A percentile compares a stretch with the other conserved stretches of the same genome.
phyloP scores from a whole-genome alignment of 345 rosid genomes.

The Rhodamnia rubescens region DNA sequence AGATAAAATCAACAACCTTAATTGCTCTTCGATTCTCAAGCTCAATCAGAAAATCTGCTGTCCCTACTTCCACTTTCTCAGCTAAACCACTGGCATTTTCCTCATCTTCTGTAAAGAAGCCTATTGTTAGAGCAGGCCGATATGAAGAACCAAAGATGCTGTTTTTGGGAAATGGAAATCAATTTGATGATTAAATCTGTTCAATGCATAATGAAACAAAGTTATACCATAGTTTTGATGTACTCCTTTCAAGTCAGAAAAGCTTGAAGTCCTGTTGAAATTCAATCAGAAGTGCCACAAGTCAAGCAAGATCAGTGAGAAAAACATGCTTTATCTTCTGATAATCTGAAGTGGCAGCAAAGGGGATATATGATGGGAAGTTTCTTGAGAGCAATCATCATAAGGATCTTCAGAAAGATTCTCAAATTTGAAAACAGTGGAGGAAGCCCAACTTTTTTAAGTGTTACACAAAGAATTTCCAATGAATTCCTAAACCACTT shows the following conservation, averaged over 20 bases:
- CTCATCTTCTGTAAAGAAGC: constrained; percentile 10
- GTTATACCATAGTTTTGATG: background rate
- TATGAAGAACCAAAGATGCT: background rate
- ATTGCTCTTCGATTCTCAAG: constrained; percentile 65
- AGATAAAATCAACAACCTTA: constrained; percentile 36
- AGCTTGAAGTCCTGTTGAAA: background rate
- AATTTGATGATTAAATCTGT: background rate
- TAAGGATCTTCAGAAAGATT: background rate
- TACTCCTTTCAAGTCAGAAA: background rate
- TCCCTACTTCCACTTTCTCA: constrained; percentile 37
- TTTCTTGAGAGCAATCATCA: background rate
- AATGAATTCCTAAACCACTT: background rate
- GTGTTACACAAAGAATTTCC: background rate
- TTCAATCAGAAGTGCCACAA: background rate
- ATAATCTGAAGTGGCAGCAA: background rate
- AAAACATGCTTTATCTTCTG: background rate
- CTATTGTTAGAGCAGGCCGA: background rate
- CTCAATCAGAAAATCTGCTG: constrained; percentile 44
- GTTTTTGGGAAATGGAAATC: background rate
- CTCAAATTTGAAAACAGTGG: background rate
- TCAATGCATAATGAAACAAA: background rate
- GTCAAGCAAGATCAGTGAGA: background rate
- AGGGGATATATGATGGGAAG: background rate
- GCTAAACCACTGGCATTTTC: constrained; percentile 15
- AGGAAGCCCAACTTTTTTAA: background rate